Percentiles rank a stretch among this genome's conserved stretches.
These are phyloP conservation scores for Saccharum officinarum DNA, from an alignment of 176 grass and related monocot species.

Conservation along the genomic window DNA sequence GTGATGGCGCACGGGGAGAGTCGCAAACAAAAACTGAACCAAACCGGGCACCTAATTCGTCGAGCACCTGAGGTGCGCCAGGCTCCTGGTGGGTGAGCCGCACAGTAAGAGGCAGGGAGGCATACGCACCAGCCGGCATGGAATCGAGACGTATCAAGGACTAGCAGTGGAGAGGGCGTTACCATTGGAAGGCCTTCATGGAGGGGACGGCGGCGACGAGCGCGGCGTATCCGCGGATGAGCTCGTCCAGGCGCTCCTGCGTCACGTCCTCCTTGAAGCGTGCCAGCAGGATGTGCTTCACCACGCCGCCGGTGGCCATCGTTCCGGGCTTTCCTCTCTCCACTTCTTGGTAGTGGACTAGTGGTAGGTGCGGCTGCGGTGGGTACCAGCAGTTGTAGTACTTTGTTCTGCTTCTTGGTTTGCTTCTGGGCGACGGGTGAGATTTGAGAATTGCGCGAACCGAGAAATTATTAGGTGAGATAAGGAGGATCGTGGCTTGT, in stretches of 20 bases:
- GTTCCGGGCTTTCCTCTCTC: not conserved
- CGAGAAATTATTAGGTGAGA: too few relatives aligned
- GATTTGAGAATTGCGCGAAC: too few relatives aligned
- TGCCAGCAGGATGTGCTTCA: constrained; percentile 82
- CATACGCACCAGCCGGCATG: not conserved
- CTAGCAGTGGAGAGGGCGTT: not conserved
- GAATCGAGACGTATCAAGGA: not conserved
- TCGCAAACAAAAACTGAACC: not conserved
- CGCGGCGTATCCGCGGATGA: constrained; percentile 72
- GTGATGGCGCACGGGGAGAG: not conserved
- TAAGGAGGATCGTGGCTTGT: not conserved
- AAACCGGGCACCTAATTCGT: not conserved
- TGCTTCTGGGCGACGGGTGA: not conserved
- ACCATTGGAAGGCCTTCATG: constrained; percentile 96
- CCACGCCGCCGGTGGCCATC: constrained; percentile 29
- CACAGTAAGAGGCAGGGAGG: not conserved
- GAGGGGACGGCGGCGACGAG: constrained; percentile 63
- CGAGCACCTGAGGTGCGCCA: constrained; percentile 21
- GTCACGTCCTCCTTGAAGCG: constrained; percentile 76
- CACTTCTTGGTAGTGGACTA: not conserved
- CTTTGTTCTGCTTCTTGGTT: not conserved
- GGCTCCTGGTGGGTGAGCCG: not conserved
- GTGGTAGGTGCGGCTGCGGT: not conserved
- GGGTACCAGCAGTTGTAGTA: too few relatives aligned
- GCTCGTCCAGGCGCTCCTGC: constrained; percentile 47